These are phyloP conservation scores for Aspergillus niger DNA, from an alignment of 2,329 filamentous ascomycete genomes.

Conservation along the genomic window DNA sequence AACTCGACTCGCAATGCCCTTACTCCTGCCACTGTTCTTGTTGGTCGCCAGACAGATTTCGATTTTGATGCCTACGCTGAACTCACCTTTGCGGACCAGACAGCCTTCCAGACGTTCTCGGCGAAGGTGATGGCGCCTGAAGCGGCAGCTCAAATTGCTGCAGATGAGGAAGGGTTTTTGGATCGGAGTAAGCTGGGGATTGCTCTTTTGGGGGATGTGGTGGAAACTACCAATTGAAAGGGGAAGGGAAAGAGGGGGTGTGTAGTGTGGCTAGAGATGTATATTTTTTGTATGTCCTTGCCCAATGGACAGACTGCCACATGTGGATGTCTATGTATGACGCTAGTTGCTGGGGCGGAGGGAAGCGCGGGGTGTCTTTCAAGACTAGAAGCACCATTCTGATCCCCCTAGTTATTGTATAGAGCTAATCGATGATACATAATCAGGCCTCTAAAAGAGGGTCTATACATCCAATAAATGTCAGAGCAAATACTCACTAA, in stretches of 20 bases:
- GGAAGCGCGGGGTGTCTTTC: no score
- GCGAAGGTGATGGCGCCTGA: constrained; percentile 20
- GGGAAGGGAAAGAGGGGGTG: no score
- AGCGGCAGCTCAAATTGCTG: constrained; percentile 20
- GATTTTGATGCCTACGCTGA: constrained; percentile 25
- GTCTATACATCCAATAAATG: background rate
- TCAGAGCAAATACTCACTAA: background rate
- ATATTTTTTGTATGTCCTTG: no score
- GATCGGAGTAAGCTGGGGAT: constrained; percentile 16
- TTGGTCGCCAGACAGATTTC: constrained; percentile 22
- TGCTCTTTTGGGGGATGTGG: background rate
- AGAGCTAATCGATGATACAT: no score
- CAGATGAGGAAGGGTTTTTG: constrained; percentile 27
- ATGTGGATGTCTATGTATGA: no score
- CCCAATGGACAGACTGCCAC: no score
- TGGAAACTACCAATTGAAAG: background rate
- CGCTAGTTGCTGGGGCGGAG: no score
- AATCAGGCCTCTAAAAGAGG: background rate
- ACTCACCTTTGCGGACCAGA: constrained; percentile 22
- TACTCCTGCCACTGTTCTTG: constrained; percentile 21
- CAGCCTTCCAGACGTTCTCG: constrained; percentile 18
- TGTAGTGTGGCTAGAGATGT: fast-evolving
- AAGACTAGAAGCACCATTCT: no score
- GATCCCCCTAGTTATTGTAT: no score
- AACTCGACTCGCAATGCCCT: constrained; percentile 13